Conservation (phyloP, 2,329 filamentous ascomycete genomes). For the Didymella sp. region DNA sequence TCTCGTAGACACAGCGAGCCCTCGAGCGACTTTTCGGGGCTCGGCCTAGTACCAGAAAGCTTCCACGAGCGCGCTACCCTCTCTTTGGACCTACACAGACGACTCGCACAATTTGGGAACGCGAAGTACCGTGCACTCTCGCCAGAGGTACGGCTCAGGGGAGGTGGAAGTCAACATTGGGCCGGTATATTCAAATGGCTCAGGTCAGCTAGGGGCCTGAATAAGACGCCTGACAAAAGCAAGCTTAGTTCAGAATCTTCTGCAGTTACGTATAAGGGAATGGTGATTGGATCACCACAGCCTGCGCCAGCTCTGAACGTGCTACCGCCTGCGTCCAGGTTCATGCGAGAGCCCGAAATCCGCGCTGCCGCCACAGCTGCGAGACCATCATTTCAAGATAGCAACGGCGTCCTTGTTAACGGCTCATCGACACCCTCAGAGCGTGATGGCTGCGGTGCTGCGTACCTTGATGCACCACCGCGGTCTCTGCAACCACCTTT, state of each 20-base stretch:
- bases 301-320: not conserved
- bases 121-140: not conserved
- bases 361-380: not conserved
- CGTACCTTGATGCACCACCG: not conserved
- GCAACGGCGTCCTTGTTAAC: not conserved
- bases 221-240: not conserved
- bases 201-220: not conserved
- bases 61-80: not conserved
- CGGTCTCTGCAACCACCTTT: not conserved
- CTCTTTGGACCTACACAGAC: not conserved
- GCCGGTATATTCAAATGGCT: not conserved
- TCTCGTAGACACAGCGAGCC: not conserved
- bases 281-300: constrained; percentile 2
- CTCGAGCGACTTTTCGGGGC: not conserved
- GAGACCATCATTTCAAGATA: not conserved
- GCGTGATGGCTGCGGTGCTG: not conserved
- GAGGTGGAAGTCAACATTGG: not conserved
- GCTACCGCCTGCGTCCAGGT: constrained; percentile 3
- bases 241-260: not conserved
- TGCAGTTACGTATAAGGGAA: constrained; percentile 1
- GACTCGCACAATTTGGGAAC: too few relatives aligned
- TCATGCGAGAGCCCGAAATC: too few relatives aligned
- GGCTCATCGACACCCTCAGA: not conserved
- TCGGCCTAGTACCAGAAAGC: not conserved
- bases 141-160: not conserved